Percentiles rank a stretch among this genome's conserved stretches.
Evolutionary conservation across 371 early-diverging fungal genomes (phyloP).

Genomic region (Rhizopus arrhizus): DNA sequence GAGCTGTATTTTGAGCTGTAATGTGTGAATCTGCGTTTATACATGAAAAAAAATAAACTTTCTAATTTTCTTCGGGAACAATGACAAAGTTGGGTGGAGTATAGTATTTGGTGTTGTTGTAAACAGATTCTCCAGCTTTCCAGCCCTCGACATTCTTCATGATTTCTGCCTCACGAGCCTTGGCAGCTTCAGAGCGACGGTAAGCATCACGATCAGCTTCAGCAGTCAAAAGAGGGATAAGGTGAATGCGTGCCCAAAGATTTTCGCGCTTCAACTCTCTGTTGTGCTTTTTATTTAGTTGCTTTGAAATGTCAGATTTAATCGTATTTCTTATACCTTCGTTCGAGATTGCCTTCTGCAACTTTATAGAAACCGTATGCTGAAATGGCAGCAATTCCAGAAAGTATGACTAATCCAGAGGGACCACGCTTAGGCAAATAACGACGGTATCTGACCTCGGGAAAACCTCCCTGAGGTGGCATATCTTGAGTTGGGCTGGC

Average conservation of each 20-base stretch:
- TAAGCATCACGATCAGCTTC: constrained; percentile 92
- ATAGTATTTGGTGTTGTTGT: constrained; percentile 80
- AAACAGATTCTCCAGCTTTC: constrained; percentile 82
- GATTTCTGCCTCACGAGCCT: constrained; percentile 79
- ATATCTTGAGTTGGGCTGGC: constrained; percentile 62
- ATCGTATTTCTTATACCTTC: constrained; percentile 55
- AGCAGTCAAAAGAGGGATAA: constrained; percentile 88
- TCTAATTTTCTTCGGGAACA: constrained; percentile 52
- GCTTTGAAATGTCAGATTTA: background rate
- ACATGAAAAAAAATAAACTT: background rate
- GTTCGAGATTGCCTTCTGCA: constrained; percentile 72
- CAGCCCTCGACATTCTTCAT: constrained; percentile 86
- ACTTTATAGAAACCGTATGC: constrained; percentile 62
- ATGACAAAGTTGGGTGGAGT: constrained; percentile 63
- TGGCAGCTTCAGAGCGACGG: constrained; percentile 78
- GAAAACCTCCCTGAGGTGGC: constrained; percentile 75
- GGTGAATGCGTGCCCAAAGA: constrained; percentile 89
- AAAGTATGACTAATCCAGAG: constrained; percentile 66
- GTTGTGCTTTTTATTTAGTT: constrained; percentile 2
- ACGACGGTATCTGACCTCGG: constrained; percentile 82
- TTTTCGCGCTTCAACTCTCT: constrained; percentile 94
- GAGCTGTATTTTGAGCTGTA: too few relatives aligned
- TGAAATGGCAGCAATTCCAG: constrained; percentile 56
- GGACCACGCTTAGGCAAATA: constrained; percentile 89
- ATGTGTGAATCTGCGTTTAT: background rate